A percentile compares a stretch with the other conserved stretches of the same genome.
These are phyloP conservation scores for Flaveria linearis DNA, from an alignment of 129 eudicot genomes.

Conservation along the genomic window DNA sequence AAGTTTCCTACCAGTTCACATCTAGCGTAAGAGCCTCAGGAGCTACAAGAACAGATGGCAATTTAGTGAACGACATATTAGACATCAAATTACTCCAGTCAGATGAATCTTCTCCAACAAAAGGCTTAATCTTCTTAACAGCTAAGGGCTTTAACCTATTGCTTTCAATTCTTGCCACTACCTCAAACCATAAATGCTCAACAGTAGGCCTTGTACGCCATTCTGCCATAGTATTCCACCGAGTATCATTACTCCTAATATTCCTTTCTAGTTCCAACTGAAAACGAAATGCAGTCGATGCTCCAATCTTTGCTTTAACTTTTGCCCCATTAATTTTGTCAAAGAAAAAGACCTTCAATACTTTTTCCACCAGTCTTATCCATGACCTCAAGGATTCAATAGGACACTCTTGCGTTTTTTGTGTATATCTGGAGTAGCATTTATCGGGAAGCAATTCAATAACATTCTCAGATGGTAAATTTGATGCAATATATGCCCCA, in stretches of 20 bases:
- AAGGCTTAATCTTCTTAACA: slow-evolving; percentile 56
- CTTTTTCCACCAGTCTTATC: slow-evolving; percentile 50
- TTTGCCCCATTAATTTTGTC: slow-evolving; percentile 32
- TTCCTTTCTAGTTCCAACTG: slow-evolving; percentile 65
- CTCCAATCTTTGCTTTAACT: slow-evolving; percentile 51
- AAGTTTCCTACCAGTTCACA: slow-evolving; percentile 64
- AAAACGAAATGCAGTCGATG: slow-evolving; percentile 61
- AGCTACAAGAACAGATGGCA: slow-evolving; percentile 66
- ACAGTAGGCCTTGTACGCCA: slow-evolving; percentile 81
- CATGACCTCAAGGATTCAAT: slow-evolving; percentile 44
- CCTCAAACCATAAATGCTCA: slow-evolving; percentile 58
- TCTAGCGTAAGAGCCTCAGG: slow-evolving; percentile 81
- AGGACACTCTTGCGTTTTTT: slow-evolving; percentile 36
- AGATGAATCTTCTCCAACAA: slow-evolving; percentile 62
- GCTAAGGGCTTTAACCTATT: slow-evolving; percentile 54
- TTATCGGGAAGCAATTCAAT: slow-evolving; percentile 68
- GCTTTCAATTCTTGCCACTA: slow-evolving; percentile 56
- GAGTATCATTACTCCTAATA: slow-evolving; percentile 52
- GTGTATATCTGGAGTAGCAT: slow-evolving; percentile 47
- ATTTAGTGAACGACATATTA: slow-evolving; percentile 69
- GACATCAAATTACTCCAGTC: slow-evolving; percentile 77
- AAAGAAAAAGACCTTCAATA: slow-evolving; percentile 43
- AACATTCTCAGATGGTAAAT: slow-evolving; percentile 34
- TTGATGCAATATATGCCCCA: slow-evolving; percentile 38
- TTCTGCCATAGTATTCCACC: slow-evolving; percentile 63